phyloP scores from a whole-genome alignment of 2,329 filamentous ascomycete species.

The Colletotrichum simmondsii region DNA sequence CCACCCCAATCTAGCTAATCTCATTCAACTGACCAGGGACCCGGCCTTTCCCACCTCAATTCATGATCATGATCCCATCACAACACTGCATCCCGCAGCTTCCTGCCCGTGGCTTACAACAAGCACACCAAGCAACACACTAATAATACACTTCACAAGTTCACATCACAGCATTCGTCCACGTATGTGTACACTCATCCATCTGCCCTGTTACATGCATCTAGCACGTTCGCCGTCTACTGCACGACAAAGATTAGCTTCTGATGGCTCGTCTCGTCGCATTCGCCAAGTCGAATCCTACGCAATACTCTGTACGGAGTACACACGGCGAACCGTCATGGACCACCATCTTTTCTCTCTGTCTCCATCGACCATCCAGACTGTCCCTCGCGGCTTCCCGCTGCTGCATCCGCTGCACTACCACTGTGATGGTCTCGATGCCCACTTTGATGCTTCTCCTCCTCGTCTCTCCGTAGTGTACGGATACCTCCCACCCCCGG shows the following conservation, averaged over 20 bases:
- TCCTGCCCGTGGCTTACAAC: not conserved
- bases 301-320: too few species aligned
- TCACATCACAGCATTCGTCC: not conserved
- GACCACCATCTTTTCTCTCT: not conserved
- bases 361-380: conserved; percentile 41
- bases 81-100: conserved; percentile 13
- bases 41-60: not conserved
- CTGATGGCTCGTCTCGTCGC: conserved; percentile 18
- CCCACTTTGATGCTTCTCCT: not conserved
- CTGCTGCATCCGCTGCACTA: conserved; percentile 26
- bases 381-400: conserved; percentile 48
- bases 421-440: conserved; percentile 14
- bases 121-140: not conserved
- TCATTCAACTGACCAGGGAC: conserved; percentile 11
- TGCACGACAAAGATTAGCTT: not conserved
- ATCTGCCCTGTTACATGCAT: not conserved
- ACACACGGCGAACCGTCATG: too few species aligned
- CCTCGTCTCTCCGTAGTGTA: not conserved
- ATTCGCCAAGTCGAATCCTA: not conserved
- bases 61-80: conserved; percentile 25
- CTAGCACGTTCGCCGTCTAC: not conserved
- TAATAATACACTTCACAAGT: not conserved
- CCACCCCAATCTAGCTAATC: conserved; percentile 22
- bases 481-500: conserved; percentile 2
- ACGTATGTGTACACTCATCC: too few species aligned